Conservation (phyloP, 805 yeast species). For the Ogataea glucozyma region DNA sequence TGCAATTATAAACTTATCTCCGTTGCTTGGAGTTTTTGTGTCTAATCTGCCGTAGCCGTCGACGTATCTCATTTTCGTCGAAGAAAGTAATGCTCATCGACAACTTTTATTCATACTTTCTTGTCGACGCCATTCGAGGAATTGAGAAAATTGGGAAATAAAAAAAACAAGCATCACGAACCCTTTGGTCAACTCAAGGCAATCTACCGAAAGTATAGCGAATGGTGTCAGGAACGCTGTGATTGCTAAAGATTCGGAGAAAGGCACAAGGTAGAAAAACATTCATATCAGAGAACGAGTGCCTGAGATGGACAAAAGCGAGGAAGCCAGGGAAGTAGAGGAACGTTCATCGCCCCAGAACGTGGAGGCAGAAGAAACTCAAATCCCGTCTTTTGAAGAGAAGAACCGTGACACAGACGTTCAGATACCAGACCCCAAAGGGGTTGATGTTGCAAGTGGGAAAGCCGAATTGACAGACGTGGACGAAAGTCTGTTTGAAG, state of each 20-base stretch:
- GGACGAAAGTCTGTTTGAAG: too few species aligned
- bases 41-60: too few species aligned
- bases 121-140: conserved; percentile 5
- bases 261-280: neutral
- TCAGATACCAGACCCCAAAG: neutral
- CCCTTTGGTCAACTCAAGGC: neutral
- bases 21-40: neutral
- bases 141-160: conserved; percentile 6
- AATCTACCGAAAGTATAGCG: neutral
- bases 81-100: conserved; percentile 1
- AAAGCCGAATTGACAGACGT: neutral
- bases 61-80: too few species aligned
- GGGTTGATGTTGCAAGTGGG: neutral
- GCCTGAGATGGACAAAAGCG: conserved; percentile 5
- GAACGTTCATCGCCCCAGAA: conserved; percentile 5
- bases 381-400: conserved; percentile 1
- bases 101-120: neutral
- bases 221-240: conserved; percentile 4
- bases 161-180: conserved; percentile 11
- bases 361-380: conserved; percentile 1
- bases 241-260: neutral
- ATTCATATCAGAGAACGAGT: neutral
- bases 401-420: conserved; percentile 8
- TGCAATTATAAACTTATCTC: too few species aligned
- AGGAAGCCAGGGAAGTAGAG: conserved; percentile 7